Conservation (phyloP, 306 rosid genomes). For the Quillaja saponaria region DNA sequence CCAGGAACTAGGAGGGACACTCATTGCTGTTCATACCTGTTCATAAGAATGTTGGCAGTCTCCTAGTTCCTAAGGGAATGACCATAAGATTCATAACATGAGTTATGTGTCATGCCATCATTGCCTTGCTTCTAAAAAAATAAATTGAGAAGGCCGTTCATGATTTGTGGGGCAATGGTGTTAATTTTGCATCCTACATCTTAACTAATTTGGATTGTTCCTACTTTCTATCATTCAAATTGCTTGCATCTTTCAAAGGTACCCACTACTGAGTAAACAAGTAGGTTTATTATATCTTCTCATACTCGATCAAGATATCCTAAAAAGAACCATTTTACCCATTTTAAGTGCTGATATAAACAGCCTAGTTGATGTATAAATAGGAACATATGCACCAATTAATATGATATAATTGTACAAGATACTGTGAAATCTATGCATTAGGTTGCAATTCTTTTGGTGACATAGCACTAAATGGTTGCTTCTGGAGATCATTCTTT, state of each 20-base stretch:
- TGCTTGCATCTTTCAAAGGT: not conserved
- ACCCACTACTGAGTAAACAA: not conserved
- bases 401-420: not conserved
- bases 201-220: not conserved
- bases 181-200: constrained; percentile 6
- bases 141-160: constrained; percentile 5
- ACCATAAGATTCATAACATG: no score
- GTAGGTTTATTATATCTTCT: constrained; percentile 3
- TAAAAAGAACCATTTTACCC: constrained; percentile 8
- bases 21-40: no score
- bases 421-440: not conserved
- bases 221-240: not conserved
- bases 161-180: constrained; percentile 15
- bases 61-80: no score
- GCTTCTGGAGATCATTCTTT: constrained; percentile 9
- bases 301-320: constrained; percentile 3
- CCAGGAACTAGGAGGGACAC: no score
- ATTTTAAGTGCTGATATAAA: constrained; percentile 11
- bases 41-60: no score
- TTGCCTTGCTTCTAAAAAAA: no score
- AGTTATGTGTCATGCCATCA: no score
- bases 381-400: constrained; percentile 13
- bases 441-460: constrained; percentile 23
- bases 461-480: constrained; percentile 13
- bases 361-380: constrained; percentile 10